Conservation (phyloP, 1,284 basidiomycete genomes). For the Moesziomyces parantarcticus region DNA sequence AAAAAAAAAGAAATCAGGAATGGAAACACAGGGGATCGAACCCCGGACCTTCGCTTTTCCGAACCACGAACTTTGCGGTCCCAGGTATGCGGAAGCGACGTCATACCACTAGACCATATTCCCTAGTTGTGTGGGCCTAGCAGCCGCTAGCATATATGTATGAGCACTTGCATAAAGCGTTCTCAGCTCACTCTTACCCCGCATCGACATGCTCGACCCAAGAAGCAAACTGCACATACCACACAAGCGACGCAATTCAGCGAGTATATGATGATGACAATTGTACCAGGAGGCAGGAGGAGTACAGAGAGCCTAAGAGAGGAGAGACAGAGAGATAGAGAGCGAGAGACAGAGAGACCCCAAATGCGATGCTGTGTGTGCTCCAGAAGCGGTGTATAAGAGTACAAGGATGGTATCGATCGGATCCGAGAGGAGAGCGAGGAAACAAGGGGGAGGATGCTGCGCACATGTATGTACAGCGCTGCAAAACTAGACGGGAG, state of each 20-base stretch:
- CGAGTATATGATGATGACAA: constrained; percentile 35
- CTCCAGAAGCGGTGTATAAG: constrained; percentile 49
- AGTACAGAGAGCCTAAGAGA: neutral
- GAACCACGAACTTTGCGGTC: constrained; percentile 12
- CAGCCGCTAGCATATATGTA: neutral
- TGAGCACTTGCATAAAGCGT: too few relatives aligned
- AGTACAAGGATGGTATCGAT: constrained; percentile 33
- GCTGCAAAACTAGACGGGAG: neutral
- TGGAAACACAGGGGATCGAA: constrained; percentile 57
- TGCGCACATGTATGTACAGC: neutral
- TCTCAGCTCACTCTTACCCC: too few relatives aligned
- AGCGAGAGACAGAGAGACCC: constrained; percentile 15
- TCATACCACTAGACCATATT: constrained; percentile 58
- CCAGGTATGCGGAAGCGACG: constrained; percentile 49
- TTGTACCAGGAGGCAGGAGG: neutral
- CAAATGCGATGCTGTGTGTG: constrained; percentile 28
- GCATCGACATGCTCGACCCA: neutral
- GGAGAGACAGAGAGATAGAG: constrained; percentile 7
- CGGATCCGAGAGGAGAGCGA: neutral
- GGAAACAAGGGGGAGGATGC: neutral
- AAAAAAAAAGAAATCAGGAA: constrained; percentile 32
- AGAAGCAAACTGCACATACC: neutral
- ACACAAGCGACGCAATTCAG: constrained; percentile 6
- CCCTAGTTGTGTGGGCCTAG: constrained; percentile 10
- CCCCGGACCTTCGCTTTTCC: constrained; percentile 54